Evolutionary conservation across 164 flowering plant genomes (phyloP).

Genomic region (Protea cynaroides): DNA sequence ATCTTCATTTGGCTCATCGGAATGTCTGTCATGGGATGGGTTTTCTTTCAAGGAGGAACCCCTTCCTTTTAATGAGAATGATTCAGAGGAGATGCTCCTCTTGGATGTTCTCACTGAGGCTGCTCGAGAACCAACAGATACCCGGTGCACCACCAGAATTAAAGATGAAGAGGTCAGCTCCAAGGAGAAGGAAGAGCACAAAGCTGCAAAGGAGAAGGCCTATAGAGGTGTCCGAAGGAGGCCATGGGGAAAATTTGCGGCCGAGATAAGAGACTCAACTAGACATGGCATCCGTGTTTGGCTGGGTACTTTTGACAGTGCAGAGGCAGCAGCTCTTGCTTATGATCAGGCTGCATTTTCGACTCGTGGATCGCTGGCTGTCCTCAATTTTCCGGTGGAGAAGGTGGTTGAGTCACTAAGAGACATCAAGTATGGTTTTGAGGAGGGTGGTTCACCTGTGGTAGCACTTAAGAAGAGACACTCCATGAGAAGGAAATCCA

Average conservation of each 20-base stretch:
- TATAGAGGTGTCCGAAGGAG: slow-evolving; percentile 44
- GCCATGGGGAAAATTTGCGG: slow-evolving; percentile 68
- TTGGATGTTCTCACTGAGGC: slow-evolving; percentile 28
- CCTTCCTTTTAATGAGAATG: slow-evolving; percentile 56
- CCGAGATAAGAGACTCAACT: slow-evolving; percentile 69
- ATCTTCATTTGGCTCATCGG: slow-evolving; percentile 19
- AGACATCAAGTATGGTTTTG: slow-evolving; percentile 24
- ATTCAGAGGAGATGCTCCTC: slow-evolving; percentile 55
- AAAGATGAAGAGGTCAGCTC: slow-evolving; percentile 28
- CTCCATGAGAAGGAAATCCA: slow-evolving; percentile 32
- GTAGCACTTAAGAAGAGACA: slow-evolving; percentile 50
- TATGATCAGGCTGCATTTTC: slow-evolving; percentile 69
- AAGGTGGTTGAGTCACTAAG: slow-evolving; percentile 40
- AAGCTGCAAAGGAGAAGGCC: slow-evolving; percentile 11
- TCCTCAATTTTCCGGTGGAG: slow-evolving; percentile 54
- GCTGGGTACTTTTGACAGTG: slow-evolving; percentile 75
- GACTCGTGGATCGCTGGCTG: slow-evolving; percentile 44
- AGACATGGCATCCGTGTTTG: slow-evolving; percentile 65
- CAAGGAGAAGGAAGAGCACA: neutral
- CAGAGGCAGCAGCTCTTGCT: slow-evolving; percentile 69
- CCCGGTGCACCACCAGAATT: neutral
- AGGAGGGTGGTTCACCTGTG: slow-evolving; percentile 51
- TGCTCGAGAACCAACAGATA: slow-evolving; percentile 3
- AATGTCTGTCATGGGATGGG: slow-evolving; percentile 10
- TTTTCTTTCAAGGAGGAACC: slow-evolving; percentile 1